phyloP scores from a whole-genome alignment of 306 rosid genomes.

The Mimosa pudica region DNA sequence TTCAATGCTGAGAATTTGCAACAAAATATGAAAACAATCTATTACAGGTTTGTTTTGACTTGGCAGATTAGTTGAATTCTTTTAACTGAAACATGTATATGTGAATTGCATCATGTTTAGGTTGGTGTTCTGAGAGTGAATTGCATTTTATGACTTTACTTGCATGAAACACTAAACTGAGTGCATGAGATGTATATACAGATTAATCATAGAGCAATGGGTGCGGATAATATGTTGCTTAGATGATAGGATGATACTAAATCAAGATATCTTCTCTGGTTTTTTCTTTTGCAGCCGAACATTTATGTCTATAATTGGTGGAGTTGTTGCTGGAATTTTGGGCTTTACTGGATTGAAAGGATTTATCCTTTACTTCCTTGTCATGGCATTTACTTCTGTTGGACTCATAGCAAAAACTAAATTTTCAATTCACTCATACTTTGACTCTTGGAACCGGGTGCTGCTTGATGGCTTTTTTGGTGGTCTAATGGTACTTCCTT shows the following conservation, averaged over 20 bases:
- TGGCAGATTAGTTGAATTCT: background rate
- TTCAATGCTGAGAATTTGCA: conserved; percentile 91
- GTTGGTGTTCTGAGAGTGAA: conserved; percentile 1
- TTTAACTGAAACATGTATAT: conserved; percentile 12
- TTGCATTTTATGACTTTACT: conserved; percentile 27
- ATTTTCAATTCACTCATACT: conserved; percentile 67
- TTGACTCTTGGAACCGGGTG: conserved; percentile 71
- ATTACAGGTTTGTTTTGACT: conserved; percentile 76
- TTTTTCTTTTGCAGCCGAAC: conserved; percentile 77
- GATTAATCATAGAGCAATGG: conserved; percentile 10
- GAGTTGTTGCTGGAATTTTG: conserved; percentile 93
- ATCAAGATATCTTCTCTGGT: conserved; percentile 5
- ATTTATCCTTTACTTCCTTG: conserved; percentile 72
- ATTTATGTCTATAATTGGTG: conserved; percentile 89
- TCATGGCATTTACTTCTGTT: conserved; percentile 75
- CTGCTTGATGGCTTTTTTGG: conserved; percentile 72
- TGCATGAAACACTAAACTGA: conserved; percentile 3
- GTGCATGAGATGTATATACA: conserved; percentile 6
- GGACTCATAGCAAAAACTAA: conserved; percentile 69
- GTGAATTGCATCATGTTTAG: conserved; percentile 20
- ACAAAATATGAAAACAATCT: conserved; percentile 76
- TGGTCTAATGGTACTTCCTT: conserved; percentile 68
- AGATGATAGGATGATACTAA: conserved; percentile 6
- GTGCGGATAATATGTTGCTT: background rate
- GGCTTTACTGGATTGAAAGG: conserved; percentile 87